A percentile compares a stretch with the other conserved stretches of the same genome.
Evolutionary conservation across 148 eudicot genomes (phyloP).

Genomic region (Diospyros lotus): DNA sequence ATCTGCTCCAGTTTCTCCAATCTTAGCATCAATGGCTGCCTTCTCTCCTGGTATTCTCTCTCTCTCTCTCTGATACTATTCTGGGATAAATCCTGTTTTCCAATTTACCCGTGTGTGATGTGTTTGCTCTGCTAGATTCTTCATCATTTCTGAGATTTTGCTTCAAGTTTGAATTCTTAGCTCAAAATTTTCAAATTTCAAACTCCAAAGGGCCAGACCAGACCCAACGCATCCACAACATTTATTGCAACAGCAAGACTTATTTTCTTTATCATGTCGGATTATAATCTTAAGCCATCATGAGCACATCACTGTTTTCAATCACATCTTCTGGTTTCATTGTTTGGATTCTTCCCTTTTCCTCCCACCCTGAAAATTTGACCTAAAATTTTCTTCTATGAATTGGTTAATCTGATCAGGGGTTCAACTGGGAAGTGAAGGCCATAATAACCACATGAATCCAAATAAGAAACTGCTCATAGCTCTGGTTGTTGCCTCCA

Average conservation of each 20-base stretch:
- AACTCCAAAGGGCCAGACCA: not conserved
- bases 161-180: no score
- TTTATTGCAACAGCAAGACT: not conserved
- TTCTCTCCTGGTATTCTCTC: slow-evolving; percentile 44
- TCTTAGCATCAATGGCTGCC: slow-evolving; percentile 33
- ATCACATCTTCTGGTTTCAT: not conserved
- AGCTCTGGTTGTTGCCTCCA: slow-evolving; percentile 39
- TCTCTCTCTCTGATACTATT: not conserved
- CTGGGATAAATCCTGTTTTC: not conserved
- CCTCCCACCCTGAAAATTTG: not conserved
- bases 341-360: not conserved
- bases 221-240: not conserved
- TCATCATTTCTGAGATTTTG: not conserved
- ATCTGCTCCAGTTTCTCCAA: slow-evolving; percentile 12
- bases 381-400: not conserved
- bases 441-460: slow-evolving; percentile 20
- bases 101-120: not conserved
- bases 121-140: not conserved
- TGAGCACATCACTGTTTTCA: not conserved
- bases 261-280: not conserved
- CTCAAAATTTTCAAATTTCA: not conserved
- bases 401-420: slow-evolving; percentile 29
- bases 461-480: slow-evolving; percentile 26
- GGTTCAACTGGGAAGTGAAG: slow-evolving; percentile 16
- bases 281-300: not conserved